Conservation (phyloP, 2,329 filamentous ascomycete species). For the Pseudogymnoascus sp. region DNA sequence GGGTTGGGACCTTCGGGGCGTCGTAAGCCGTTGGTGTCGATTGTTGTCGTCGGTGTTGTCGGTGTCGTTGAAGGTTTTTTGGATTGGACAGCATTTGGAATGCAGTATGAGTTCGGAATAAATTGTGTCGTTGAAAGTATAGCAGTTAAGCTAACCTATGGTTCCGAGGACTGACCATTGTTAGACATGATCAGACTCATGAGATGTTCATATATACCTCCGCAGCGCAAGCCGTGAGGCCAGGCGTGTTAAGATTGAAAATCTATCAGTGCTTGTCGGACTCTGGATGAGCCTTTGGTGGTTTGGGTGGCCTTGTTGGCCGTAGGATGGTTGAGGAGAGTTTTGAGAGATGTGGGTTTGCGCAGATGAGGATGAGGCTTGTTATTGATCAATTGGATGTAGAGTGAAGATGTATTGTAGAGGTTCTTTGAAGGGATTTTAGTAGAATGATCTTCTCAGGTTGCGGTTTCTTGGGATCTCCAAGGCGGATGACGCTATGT, state of each 20-base stretch:
- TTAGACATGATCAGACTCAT: not conserved
- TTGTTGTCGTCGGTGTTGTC: constrained; percentile 77
- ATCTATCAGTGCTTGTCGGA: constrained; percentile 42
- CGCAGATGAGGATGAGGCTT: not conserved
- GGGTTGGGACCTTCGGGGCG: constrained; percentile 58
- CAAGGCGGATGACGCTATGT: constrained; percentile 6
- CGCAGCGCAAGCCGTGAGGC: constrained; percentile 77
- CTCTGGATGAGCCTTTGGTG: constrained; percentile 27
- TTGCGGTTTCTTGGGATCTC: constrained; percentile 3
- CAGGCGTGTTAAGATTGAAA: constrained; percentile 48
- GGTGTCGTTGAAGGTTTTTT: constrained; percentile 65
- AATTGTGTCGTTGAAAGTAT: constrained; percentile 40
- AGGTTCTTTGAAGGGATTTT: not conserved
- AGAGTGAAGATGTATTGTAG: not conserved
- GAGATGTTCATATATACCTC: constrained; percentile 45
- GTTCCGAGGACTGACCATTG: constrained; percentile 36
- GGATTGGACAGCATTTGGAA: constrained; percentile 72
- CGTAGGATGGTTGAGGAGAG: not conserved
- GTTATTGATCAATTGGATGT: not conserved
- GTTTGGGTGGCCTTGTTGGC: constrained; percentile 8
- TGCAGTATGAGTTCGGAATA: constrained; percentile 60
- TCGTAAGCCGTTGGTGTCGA: constrained; percentile 77
- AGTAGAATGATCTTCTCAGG: constrained; percentile 1
- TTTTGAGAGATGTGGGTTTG: not conserved
- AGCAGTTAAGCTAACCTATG: constrained; percentile 42